Conservation (phyloP, 1,139 yeast species). For the Candida mesenterica region DNA sequence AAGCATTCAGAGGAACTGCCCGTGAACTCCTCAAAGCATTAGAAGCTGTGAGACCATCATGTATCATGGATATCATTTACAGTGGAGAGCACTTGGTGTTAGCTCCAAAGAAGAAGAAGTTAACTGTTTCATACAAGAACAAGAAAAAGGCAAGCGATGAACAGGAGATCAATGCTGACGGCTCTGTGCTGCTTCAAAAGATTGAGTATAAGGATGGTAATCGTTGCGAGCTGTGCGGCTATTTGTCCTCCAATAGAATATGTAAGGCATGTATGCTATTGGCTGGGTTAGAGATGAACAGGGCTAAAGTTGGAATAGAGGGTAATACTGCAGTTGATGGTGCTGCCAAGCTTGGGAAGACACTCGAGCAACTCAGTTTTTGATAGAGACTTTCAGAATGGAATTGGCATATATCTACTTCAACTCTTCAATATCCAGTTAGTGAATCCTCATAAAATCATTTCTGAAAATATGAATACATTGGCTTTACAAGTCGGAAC, state of each 20-base stretch:
- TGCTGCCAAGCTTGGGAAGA: slow-evolving; percentile 66
- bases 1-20: slow-evolving; percentile 97
- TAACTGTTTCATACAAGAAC: slow-evolving; percentile 30
- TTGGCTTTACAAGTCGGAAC: too few relatives aligned
- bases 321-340: slow-evolving; percentile 54
- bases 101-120: slow-evolving; percentile 50
- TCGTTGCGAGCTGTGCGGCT: slow-evolving; percentile 87
- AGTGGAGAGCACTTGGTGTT: slow-evolving; percentile 87
- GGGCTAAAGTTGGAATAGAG: slow-evolving; percentile 61
- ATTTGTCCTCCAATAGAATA: slow-evolving; percentile 78
- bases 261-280: slow-evolving; percentile 93
- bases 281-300: slow-evolving; percentile 76
- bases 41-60: slow-evolving; percentile 87
- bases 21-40: slow-evolving; percentile 85
- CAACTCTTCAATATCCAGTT: background rate
- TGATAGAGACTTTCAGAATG: too few relatives aligned
- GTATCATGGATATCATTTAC: slow-evolving; percentile 90
- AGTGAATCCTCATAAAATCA: too few relatives aligned
- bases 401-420: background rate
- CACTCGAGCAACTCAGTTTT: slow-evolving; percentile 64
- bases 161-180: slow-evolving; percentile 57
- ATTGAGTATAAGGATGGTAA: slow-evolving; percentile 56
- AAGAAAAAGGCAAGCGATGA: slow-evolving; percentile 29
- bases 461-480: too few relatives aligned
- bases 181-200: slow-evolving; percentile 49